phyloP scores from a whole-genome alignment of 768 basidiomycete genomes.

The Amyloporia xantha region DNA sequence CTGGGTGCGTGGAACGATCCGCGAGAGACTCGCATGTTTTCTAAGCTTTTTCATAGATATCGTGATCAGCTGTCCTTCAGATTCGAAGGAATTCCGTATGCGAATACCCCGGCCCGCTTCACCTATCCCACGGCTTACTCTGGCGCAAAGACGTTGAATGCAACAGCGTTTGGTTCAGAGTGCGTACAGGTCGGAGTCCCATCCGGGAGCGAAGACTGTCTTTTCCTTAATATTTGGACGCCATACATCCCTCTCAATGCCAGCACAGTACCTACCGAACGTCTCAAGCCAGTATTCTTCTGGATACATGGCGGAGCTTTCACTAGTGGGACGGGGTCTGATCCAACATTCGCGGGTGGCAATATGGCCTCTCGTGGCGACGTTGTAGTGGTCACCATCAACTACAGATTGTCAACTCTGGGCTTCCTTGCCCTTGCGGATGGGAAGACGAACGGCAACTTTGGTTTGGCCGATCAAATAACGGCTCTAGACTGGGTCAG shows the following conservation, averaged over 20 bases:
- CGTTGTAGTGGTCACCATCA: constrained; percentile 32
- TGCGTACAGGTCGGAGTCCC: constrained; percentile 21
- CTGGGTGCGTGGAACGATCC: constrained; percentile 13
- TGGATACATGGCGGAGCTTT: constrained; percentile 48
- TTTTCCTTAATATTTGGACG: constrained; percentile 43
- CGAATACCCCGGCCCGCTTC: constrained; percentile 36
- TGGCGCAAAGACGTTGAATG: constrained; percentile 23
- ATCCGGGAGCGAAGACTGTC: constrained; percentile 36
- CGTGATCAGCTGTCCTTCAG: constrained; percentile 44
- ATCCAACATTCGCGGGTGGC: constrained; percentile 37
- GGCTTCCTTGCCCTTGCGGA: constrained; percentile 39
- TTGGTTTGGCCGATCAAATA: constrained; percentile 39
- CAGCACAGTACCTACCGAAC: constrained; percentile 7
- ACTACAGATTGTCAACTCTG: constrained; percentile 34
- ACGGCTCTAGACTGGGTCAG: constrained; percentile 41
- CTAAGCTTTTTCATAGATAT: constrained; percentile 22
- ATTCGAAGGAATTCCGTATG: constrained; percentile 47
- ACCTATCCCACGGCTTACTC: constrained; percentile 33
- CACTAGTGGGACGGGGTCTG: constrained; percentile 33
- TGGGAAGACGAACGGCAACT: constrained; percentile 39
- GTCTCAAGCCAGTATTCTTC: constrained; percentile 39
- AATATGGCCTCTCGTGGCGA: constrained; percentile 38
- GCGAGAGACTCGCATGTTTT: background rate
- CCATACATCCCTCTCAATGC: constrained; percentile 27
- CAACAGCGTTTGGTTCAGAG: constrained; percentile 20